A percentile compares a stretch with the other conserved stretches of the same genome.
phyloP scores from a whole-genome alignment of 2,329 filamentous ascomycete species.

The Ascochyta fabae region DNA sequence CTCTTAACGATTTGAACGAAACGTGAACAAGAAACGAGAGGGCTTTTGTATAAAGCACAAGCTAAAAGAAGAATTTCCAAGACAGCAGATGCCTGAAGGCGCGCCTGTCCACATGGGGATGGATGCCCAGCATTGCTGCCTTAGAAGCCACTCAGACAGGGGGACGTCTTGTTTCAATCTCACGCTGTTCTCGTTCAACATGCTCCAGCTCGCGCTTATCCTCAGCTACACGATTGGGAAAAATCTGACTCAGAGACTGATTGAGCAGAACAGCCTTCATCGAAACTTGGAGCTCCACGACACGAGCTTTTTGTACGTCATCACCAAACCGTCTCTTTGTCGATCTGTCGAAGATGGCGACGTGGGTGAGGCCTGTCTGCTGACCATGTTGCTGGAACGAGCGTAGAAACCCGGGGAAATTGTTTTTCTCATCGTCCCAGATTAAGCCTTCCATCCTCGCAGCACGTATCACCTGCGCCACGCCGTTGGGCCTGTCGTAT shows the following conservation, averaged over 20 bases:
- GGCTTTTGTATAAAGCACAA: neutral
- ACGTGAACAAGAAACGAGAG: neutral
- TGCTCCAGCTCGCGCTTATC: neutral
- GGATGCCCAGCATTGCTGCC: conserved; percentile 3
- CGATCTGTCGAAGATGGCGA: conserved; percentile 3
- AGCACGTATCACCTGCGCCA: neutral
- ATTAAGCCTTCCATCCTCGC: neutral
- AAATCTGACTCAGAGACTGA: neutral
- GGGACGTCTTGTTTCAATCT: no score
- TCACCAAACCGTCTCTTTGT: neutral
- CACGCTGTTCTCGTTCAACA: neutral
- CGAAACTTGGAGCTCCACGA: conserved; percentile 1
- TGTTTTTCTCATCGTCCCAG: neutral
- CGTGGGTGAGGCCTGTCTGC: neutral
- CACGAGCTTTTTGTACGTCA: neutral
- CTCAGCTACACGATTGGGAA: conserved; percentile 8
- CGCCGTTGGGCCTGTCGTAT: neutral
- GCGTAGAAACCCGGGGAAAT: conserved; percentile 7
- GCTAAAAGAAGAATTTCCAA: neutral
- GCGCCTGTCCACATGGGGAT: neutral
- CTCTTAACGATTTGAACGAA: neutral
- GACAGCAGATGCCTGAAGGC: neutral
- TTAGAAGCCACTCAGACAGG: neutral
- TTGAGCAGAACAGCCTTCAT: conserved; percentile 5
- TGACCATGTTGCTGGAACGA: conserved; percentile 4